Evolutionary conservation across 2,329 filamentous ascomycete species (phyloP).

Genomic region (Daldinia sp.): DNA sequence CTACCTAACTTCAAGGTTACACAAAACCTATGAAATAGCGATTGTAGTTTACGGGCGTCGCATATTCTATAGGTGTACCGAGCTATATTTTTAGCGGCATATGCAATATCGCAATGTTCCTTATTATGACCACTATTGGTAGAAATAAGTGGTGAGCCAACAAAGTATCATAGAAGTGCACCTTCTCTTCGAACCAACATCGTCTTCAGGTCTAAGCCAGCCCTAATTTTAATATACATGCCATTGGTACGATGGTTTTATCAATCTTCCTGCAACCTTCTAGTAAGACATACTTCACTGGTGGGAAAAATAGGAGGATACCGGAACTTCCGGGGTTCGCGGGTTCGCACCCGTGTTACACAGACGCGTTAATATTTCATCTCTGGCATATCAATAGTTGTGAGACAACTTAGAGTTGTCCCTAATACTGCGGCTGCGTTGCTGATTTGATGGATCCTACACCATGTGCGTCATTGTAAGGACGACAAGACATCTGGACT

Average conservation of each 20-base stretch:
- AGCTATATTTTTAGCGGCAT: slow-evolving; percentile 9
- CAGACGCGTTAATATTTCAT: slow-evolving; percentile 10
- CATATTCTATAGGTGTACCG: slow-evolving; percentile 4
- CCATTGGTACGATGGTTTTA: neutral
- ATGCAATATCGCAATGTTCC: slow-evolving; percentile 4
- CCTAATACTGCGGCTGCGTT: slow-evolving; percentile 11
- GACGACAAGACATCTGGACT: neutral
- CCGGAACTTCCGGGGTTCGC: slow-evolving; percentile 14
- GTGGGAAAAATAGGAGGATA: slow-evolving; percentile 4
- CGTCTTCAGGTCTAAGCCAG: neutral
- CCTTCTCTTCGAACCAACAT: slow-evolving; percentile 1
- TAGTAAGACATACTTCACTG: slow-evolving; percentile 14
- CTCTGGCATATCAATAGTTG: slow-evolving; percentile 2
- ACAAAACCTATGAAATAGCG: slow-evolving; percentile 14
- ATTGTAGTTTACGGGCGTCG: slow-evolving; percentile 2
- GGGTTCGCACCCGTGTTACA: slow-evolving; percentile 29
- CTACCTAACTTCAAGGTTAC: slow-evolving; percentile 17
- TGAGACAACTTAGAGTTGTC: neutral
- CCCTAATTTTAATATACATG: neutral
- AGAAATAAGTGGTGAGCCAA: neutral
- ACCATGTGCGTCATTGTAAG: neutral
- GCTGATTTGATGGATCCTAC: slow-evolving; percentile 3
- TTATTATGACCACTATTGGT: neutral
- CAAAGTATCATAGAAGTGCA: neutral
- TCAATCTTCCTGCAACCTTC: slow-evolving; percentile 12